Evolutionary conservation across 305 asterid genomes (phyloP), one percentile per base, ranked within the genome.

Genomic region (Fraxinus paxiana): DNA sequence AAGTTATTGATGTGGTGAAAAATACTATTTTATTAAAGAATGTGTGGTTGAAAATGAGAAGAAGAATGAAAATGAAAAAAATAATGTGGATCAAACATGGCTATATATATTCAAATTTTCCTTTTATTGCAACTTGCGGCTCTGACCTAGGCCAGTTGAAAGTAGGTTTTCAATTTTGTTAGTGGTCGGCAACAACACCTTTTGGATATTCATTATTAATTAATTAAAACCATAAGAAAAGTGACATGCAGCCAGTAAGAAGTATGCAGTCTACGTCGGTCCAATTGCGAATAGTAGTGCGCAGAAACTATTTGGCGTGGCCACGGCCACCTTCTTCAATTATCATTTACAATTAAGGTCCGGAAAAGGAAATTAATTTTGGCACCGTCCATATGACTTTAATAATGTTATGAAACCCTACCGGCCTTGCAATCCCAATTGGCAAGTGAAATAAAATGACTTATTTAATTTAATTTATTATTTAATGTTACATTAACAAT

Each of bases 241-340:
- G 13, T 30, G 74, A 69, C 74, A 30, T 69, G 41, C 20, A 28
- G n/a, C 74, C 74, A 69, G 22, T 65, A 65, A 65, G 17, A 65
- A 65, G 17, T 65, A 65, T 65, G 35, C 35, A 22, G 34, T 65
- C 73, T 10, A 65, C 35, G 35, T 65, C 73, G 8, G 22, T 9
- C 73, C 73, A 65, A 28, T 65, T 24, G 20, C 73, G 6, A 24
- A 26, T 10, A 63, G 1, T 63, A 10, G 72, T 63, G 34, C n/a
- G 71, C 71, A 65, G 8, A 65, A 65, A 63, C 20, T 67, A 69
- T 30, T 69, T 69, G 75, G 35, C 75, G 75, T 69, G 30, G 30
- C 30, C 30, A 2, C 1, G 43, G 51, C 51, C 51, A 69, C 75
- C 35, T 5, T 63, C 34, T 63, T 24, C 28, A 63, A 63, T 20